phyloP scores from a whole-genome alignment of 495 filamentous ascomycete genomes.

The Staphylotrichum longicolle region DNA sequence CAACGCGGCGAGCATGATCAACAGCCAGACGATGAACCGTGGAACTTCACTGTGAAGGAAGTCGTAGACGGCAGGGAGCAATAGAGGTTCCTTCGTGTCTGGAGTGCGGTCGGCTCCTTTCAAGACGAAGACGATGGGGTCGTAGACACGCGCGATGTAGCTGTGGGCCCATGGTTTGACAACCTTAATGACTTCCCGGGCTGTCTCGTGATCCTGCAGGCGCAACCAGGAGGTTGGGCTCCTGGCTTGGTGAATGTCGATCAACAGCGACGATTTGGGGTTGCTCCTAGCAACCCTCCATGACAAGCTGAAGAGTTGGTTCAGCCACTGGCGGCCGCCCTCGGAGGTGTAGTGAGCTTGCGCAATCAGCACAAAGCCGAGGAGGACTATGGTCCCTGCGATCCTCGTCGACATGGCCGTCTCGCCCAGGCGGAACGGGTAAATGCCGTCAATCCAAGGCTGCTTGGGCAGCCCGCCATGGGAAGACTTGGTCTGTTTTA shows the following conservation, averaged over 20 bases:
- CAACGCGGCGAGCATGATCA: constrained; percentile 55
- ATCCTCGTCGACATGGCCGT: constrained; percentile 57
- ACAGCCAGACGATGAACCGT: constrained; percentile 53
- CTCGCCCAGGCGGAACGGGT: constrained; percentile 49
- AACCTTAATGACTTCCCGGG: constrained; percentile 64
- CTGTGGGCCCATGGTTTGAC: constrained; percentile 64
- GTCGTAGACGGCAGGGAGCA: constrained; percentile 55
- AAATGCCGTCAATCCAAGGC: constrained; percentile 50
- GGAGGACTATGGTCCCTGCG: constrained; percentile 58
- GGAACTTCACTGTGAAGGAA: constrained; percentile 57
- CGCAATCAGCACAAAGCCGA: constrained; percentile 59
- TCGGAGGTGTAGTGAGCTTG: constrained; percentile 66
- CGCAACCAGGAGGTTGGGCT: constrained; percentile 68
- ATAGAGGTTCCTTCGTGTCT: constrained; percentile 37
- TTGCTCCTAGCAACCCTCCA: constrained; percentile 27
- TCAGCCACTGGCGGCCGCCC: constrained; percentile 42
- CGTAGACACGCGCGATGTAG: constrained; percentile 64
- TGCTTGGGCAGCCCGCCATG: constrained; percentile 28
- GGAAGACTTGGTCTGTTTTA: constrained; percentile 33
- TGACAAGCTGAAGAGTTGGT: constrained; percentile 37
- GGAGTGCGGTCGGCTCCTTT: constrained; percentile 60
- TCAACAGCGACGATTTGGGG: constrained; percentile 42
- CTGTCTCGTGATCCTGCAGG: constrained; percentile 71
- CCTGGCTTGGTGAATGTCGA: constrained; percentile 62
- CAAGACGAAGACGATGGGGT: constrained; percentile 65